These are phyloP conservation scores for Orbilia oligospora DNA, from an alignment of 2,329 filamentous ascomycete genomes.

Conservation along the genomic window DNA sequence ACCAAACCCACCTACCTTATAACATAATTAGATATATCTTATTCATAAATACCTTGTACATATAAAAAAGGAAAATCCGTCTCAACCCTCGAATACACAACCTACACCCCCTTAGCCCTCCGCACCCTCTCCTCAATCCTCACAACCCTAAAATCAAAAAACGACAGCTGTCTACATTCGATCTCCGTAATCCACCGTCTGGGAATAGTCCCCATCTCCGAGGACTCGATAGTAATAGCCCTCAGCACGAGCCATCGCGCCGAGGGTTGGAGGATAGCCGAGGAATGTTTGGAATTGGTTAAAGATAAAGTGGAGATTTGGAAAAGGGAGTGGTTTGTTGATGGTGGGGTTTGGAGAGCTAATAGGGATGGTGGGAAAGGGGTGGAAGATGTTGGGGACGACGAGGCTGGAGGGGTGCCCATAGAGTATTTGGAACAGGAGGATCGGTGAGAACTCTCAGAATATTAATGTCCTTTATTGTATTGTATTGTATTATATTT, in stretches of 20 bases:
- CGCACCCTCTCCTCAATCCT: conserved; percentile 78
- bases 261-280: conserved; percentile 87
- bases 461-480: too few species aligned
- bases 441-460: conserved; percentile 34
- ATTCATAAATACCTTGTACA: background rate
- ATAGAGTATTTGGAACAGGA: conserved; percentile 48
- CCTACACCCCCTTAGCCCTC: conserved; percentile 80
- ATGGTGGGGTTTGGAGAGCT: conserved; percentile 83
- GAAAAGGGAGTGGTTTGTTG: conserved; percentile 91
- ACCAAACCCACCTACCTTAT: too few species aligned
- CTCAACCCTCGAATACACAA: conserved; percentile 80
- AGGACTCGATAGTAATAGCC: conserved; percentile 92
- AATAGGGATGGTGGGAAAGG: conserved; percentile 81
- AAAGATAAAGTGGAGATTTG: conserved; percentile 93
- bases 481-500: background rate
- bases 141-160: conserved; percentile 68
- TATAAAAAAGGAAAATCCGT: conserved; percentile 73
- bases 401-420: conserved; percentile 15
- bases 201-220: conserved; percentile 86
- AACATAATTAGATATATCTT: too few species aligned
- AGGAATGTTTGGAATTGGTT: conserved; percentile 88
- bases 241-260: conserved; percentile 86
- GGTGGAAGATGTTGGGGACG: conserved; percentile 65
- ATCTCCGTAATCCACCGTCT: conserved; percentile 88
- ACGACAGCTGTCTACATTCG: conserved; percentile 77